Evolutionary conservation across 768 basidiomycete species (phyloP), one percentile per base, ranked within the genome.

Genomic region (Leucocoprinus birnbaumii): DNA sequence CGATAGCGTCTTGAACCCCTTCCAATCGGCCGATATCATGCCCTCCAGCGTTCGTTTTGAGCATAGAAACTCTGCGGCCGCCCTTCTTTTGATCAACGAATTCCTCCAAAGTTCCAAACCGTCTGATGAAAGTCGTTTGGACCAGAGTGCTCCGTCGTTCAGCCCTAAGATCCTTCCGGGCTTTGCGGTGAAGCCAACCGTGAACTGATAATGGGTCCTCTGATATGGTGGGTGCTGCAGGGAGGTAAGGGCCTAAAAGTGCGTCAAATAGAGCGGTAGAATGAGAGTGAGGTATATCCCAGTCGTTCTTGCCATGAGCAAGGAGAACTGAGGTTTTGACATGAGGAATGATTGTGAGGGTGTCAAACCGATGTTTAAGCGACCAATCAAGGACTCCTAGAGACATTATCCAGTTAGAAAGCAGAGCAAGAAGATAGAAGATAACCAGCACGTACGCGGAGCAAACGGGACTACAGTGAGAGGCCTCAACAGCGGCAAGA

Each of bases 401-500:
- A 22, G 37, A 44, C 25, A 24, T n/a, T 34, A 22, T 62, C 37
- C 21, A 34, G 48, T 37, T 43, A 14, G 35, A 44, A 44, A 48
- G 3, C 14, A 53, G 37, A 26, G 13, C 42, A 13, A 38, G 19
- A 9, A 37, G 42, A 61, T 24, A 51, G 16, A 44, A 42, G n/a
- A n/a, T n/a, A n/a, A n/a, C n/a, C n/a, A n/a, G n/a, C n/a, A 76
- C 88, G 61, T 62, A 90, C 91, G 74, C 2, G 80, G 76, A 13
- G 79, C 78, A 25, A 71, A 70, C 8, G 91, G 87, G 58, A 94
- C 72, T 64, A 71, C 71, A 13, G 80, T 77, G 50, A 94, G 69
- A 0, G 92, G 92, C 52, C 80, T 79, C 57, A 94, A 68, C 24
- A 94, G 67, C 8, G 92, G 92, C 4, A 94, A 61, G 50, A 81